A percentile compares a stretch with the other conserved stretches of the same genome.
Evolutionary conservation across 768 basidiomycete genomes (phyloP).

Genomic region (Mycena sanguinolenta): DNA sequence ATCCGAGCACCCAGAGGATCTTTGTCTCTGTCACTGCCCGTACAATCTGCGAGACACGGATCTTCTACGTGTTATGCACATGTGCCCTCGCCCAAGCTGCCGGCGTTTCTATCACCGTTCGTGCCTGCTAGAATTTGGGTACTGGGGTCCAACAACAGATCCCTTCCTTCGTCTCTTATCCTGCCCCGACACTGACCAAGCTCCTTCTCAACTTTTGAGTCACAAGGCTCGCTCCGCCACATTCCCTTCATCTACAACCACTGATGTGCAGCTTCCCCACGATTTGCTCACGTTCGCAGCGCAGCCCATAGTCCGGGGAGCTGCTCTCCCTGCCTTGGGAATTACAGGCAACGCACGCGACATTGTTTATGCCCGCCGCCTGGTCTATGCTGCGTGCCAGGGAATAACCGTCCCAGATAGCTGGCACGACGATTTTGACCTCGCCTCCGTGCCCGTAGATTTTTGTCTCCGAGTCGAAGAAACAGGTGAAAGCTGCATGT

Average conservation of each 20-base stretch:
- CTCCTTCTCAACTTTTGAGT: not conserved
- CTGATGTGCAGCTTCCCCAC: not conserved
- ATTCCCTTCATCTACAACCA: not conserved
- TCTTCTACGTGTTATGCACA: slow-evolving; percentile 20
- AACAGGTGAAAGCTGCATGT: slow-evolving; percentile 9
- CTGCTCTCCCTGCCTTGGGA: slow-evolving; percentile 11
- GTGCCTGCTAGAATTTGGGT: slow-evolving; percentile 17
- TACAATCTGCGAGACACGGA: slow-evolving; percentile 14
- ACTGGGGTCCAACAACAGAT: slow-evolving; percentile 8
- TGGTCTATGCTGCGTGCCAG: not conserved
- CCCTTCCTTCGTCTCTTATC: slow-evolving; percentile 4
- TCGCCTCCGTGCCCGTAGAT: slow-evolving; percentile 12
- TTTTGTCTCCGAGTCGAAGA: not conserved
- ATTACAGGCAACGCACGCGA: slow-evolving; percentile 22
- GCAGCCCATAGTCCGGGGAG: slow-evolving; percentile 34
- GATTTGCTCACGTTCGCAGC: slow-evolving; percentile 21
- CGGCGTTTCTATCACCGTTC: slow-evolving; percentile 23
- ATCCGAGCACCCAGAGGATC: not conserved
- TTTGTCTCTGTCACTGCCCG: slow-evolving; percentile 24
- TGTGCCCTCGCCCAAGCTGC: slow-evolving; percentile 30
- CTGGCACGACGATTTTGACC: slow-evolving; percentile 14
- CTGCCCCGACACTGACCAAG: slow-evolving; percentile 14
- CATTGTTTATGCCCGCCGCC: slow-evolving; percentile 17
- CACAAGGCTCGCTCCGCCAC: not conserved
- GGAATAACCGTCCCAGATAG: not conserved